Evolutionary conservation across 805 yeast species (phyloP), one percentile per base, ranked within the genome.

Genomic region (Ogataea ganodermae): DNA sequence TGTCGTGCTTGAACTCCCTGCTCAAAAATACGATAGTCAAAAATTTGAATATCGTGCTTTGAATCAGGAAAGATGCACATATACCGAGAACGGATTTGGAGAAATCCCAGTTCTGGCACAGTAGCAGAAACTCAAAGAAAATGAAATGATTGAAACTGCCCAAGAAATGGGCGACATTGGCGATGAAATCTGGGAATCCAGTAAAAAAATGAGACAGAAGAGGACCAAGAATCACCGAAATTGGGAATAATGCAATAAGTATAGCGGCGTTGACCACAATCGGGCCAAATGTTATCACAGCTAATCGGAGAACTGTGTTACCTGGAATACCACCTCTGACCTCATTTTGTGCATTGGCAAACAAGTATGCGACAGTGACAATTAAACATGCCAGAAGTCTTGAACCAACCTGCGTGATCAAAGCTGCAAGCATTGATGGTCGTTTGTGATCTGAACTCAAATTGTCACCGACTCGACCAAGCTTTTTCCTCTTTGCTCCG

Each of bases 21-120:
- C 86, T 77, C 33, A 87, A 62, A 4, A 83, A 52, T 0, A 79
- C 38, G 1, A 78, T 69, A 0, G 80, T 77, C 3, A 81, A 45
- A 1, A 75, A 41, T 46, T 79, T 79, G 60, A 84, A 78, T 4
- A 86, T n/a, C 45, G 81, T 63, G 18, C 76, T 70, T 51, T 89
- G 91, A 6, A 84, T 55, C 44, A 75, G 63, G n/a, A 76, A 66
- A 2, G 80, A 65, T 6, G 83, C 71, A 26, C 83, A 73, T n/a
- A 83, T 62, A 2, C 92, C 87, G 5, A 84, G 66, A 20, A 87
- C 57, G 0, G 90, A 74, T 42, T 78, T 70, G 0, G 84, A 69
- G 47, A 84, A 71, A 58, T 78, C 75, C 81, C 87, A 84, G 17
- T 81, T 79, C 59, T 89, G 92, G 35, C 82, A 67, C 23, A 83